Base-by-base conservation (phyloP, 306 rosid species). In the Oemleria cerasiformis region DNA sequence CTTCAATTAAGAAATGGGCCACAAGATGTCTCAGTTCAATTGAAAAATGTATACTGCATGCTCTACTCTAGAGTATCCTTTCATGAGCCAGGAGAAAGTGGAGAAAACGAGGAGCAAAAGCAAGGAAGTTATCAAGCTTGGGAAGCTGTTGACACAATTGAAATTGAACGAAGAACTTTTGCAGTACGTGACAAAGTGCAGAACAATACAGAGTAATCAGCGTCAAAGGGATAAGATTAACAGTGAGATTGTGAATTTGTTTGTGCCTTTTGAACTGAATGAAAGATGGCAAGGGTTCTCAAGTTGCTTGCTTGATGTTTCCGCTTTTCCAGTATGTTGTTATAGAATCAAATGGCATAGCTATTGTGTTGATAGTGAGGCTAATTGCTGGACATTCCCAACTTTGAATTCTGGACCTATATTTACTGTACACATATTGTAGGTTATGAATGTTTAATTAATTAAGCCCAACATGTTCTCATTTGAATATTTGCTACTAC, bases 241-340 rank as follows among this genome's bases (percentile, higher is more conserved):
- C 16, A 63, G 49, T 4, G 74, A 41, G 68, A 67, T 34, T 9
- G 87, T 78, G 23, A 71, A 72, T 25, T 45, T 78, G 9, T 85
- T 81, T 42, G 68, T 74, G 47, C 44, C 64, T 25, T 81, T 88
- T 25, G 75, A 81, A 75, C 78, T 80, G 41, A 78, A 86, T 43
- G 78, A 83, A 70, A 84, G 77, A 73, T 86, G 93, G 19, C 93
- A 88, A 66, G 94, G 91, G n/a, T 88, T 90, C 77, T 71, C 88
- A 20, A 82, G 82, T 63, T 90, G 93, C 84, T 65, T 77, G 81
- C 87, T 90, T 68, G 88, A 86, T 71, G 80, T 90, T 71, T 84
- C 92, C 51, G 39, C 75, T 53, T 86, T 86, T 76, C 87, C 87
- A 0, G 73, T 56, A 8, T 93, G 92, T 57, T 75, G 77, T 63